phyloP scores from a whole-genome alignment of 1,284 basidiomycete genomes.

The Xerocomus minutiporus region DNA sequence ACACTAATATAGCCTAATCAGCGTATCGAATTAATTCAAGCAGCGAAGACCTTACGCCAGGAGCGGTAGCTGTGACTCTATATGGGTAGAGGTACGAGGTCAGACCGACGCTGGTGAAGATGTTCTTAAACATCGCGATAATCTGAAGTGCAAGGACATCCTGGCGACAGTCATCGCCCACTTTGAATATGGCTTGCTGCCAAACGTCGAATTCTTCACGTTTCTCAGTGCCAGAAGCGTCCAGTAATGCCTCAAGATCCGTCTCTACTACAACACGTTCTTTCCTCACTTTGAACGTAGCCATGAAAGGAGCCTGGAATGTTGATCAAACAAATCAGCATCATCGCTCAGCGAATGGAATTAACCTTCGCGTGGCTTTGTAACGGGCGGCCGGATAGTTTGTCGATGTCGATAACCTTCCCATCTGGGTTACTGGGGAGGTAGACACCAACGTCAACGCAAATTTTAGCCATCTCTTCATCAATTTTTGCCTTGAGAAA shows the following conservation, averaged over 20 bases:
- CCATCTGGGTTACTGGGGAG: constrained; percentile 98
- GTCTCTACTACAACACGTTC: constrained; percentile 59
- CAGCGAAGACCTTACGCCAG: constrained; percentile 64
- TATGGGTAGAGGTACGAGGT: constrained; percentile 95
- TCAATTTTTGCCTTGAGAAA: constrained; percentile 87
- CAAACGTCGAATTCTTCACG: constrained; percentile 82
- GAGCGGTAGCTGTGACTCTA: constrained; percentile 93
- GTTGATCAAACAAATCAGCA: background rate
- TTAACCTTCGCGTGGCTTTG: constrained; percentile 94
- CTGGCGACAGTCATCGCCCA: constrained; percentile 98
- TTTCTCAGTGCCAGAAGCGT: constrained; percentile 52
- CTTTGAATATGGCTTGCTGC: constrained; percentile 99
- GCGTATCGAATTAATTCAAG: background rate
- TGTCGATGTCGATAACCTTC: constrained; percentile 92
- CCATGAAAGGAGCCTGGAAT: constrained; percentile 97
- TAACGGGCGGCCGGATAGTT: constrained; percentile 91
- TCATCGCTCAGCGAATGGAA: background rate
- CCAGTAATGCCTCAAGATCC: constrained; percentile 67
- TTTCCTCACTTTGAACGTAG: constrained; percentile 97
- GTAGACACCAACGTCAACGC: constrained; percentile 92
- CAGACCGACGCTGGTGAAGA: constrained; percentile 86
- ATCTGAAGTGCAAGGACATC: constrained; percentile 95
- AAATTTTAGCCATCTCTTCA: constrained; percentile 97
- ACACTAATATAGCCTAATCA: constrained; percentile 51
- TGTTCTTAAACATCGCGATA: constrained; percentile 99